Evolutionary conservation across 169 alveolate genomes (phyloP), one percentile per base, ranked within the genome.

Genomic region (Plasmodium inui): DNA sequence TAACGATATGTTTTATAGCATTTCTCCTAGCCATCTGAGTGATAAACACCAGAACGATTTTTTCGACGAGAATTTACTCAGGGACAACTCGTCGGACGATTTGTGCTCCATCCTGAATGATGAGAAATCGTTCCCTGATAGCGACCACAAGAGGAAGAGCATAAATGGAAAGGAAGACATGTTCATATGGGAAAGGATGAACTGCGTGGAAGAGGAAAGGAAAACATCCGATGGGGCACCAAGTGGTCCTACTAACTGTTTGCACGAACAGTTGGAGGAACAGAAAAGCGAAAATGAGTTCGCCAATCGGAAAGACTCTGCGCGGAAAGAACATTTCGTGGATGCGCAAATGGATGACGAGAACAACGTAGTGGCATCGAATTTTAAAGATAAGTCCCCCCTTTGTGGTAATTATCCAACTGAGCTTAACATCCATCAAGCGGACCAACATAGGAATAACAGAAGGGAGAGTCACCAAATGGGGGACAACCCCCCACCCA

Each of bases 1-100:
- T 44, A 89, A 89, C 71, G 55, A 89, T 57, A 9, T 70, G 26
- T 89, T 89, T 80, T 89, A 89, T 89, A 89, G 89, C 73, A 22
- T 89, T 17, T 79, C 41, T 9, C 0, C 89, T 79, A 46, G 44
- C 71, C 61, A 79, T 22, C 12, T 89, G 8, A 79, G 50, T 44
- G 94, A 89, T 32, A 78, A 89, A 28, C n/a, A 34, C 17, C 28
- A 78, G n/a, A 22, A 89, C 76, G 93, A 74, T 30, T 73, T 32
- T 17, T 74, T 46, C 61, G 93, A 85, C 61, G 94, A 89, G 37
- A 83, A 90, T 22, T 17, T 86, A 74, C 67, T 86, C 67, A 50
- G 50, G 28, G 93, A 86, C 55, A 50, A 50, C 44, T 57, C 85
- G 6, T 28, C 82, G 28, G 81, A 83, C 14, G 72, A 70, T 37